Conservation (phyloP, 495 filamentous ascomycete genomes). For the Talaromyces borbonicus region DNA sequence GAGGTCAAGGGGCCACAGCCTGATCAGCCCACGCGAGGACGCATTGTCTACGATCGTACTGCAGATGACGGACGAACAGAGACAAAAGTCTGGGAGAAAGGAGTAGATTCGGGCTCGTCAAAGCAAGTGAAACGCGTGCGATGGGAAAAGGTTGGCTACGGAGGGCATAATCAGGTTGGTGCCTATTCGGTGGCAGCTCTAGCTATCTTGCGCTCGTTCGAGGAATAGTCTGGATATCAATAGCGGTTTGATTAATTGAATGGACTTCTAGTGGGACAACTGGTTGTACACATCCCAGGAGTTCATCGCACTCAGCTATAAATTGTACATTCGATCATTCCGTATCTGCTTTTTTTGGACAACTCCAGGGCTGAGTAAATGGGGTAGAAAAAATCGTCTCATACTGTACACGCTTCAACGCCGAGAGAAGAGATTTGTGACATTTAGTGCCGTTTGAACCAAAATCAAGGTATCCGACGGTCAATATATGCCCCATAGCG, state of each 20-base stretch:
- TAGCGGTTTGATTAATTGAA: not conserved
- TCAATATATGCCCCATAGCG: no score
- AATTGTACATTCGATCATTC: no score
- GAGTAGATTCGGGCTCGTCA: no score
- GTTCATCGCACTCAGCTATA: no score
- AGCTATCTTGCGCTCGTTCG: conserved; percentile 58
- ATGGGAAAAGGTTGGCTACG: conserved; percentile 37
- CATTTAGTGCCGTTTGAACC: no score
- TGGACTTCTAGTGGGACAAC: not conserved
- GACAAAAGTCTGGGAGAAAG: conserved; percentile 30
- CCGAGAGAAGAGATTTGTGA: no score
- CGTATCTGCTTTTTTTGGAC: no score
- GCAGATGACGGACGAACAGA: conserved; percentile 22
- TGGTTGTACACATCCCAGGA: not conserved
- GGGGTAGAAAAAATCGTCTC: no score
- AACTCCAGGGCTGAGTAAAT: no score
- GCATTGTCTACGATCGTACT: conserved; percentile 26
- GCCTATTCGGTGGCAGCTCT: conserved; percentile 44
- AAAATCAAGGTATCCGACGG: no score
- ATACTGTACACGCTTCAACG: no score
- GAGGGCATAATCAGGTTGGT: conserved; percentile 43
- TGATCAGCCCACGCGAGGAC: conserved; percentile 27
- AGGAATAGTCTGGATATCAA: conserved; percentile 20
- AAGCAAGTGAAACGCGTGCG: conserved; percentile 37
- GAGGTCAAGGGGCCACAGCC: conserved; percentile 29